phyloP scores from a whole-genome alignment of 2,329 filamentous ascomycete species.

The Nigrospora osmanthi region DNA sequence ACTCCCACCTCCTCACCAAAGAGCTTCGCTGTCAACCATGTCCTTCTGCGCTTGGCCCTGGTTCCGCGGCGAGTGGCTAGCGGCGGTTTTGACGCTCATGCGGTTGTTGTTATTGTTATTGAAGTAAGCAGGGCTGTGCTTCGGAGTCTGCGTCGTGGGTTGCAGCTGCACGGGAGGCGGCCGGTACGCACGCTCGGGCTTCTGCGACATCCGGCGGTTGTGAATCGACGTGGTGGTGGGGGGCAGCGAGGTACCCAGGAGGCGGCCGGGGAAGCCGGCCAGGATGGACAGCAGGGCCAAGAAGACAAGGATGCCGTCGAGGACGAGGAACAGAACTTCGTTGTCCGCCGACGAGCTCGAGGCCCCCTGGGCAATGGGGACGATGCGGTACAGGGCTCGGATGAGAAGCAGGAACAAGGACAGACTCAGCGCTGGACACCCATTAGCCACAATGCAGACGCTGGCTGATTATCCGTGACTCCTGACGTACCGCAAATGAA shows the following conservation, averaged over 20 bases:
- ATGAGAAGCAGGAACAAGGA: slow-evolving; percentile 12
- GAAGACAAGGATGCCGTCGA: slow-evolving; percentile 18
- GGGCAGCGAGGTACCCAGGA: slow-evolving; percentile 11
- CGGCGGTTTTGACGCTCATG: slow-evolving; percentile 8
- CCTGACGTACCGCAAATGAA: slow-evolving; percentile 35
- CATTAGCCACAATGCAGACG: neutral
- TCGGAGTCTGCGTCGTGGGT: slow-evolving; percentile 3
- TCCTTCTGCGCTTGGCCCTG: slow-evolving; percentile 5
- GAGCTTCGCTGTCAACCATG: slow-evolving; percentile 19
- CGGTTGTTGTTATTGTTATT: slow-evolving; percentile 10
- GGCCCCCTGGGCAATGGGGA: slow-evolving; percentile 15
- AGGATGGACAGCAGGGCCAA: slow-evolving; percentile 12
- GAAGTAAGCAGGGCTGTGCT: neutral
- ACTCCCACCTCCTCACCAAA: slow-evolving; percentile 14
- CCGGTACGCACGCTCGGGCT: slow-evolving; percentile 8
- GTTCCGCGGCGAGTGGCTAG: slow-evolving; percentile 5
- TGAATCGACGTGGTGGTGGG: slow-evolving; percentile 5
- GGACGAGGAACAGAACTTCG: slow-evolving; percentile 15
- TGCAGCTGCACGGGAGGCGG: slow-evolving; percentile 10
- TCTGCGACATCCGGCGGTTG: slow-evolving; percentile 5
- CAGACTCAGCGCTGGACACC: slow-evolving; percentile 10
- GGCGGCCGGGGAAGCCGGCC: slow-evolving; percentile 16
- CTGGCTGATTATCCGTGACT: neutral
- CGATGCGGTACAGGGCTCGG: slow-evolving; percentile 17
- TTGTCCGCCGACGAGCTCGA: slow-evolving; percentile 13